A percentile compares a stretch with the other conserved stretches of the same genome.
These are phyloP conservation scores for Cunninghamia lanceolata DNA, from an alignment of 75 land plant genomes.

Conservation along the genomic window DNA sequence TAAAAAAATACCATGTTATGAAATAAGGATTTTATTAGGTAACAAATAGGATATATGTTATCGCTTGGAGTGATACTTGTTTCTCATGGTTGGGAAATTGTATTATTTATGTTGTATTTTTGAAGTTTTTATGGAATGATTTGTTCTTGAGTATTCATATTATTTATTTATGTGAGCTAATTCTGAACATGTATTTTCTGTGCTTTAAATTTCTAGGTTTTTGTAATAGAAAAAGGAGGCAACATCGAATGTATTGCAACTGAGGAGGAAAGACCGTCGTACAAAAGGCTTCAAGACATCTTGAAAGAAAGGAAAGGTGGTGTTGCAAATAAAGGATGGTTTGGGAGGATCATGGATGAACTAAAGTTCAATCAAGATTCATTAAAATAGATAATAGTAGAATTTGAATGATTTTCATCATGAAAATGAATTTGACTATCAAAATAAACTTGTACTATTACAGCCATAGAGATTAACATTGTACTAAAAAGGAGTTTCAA, in stretches of 20 bases:
- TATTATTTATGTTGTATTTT: neutral
- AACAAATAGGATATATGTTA: neutral
- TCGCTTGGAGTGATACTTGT: too few species aligned
- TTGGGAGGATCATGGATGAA: conserved; percentile 36
- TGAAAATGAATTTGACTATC: neutral
- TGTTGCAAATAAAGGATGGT: conserved; percentile 36
- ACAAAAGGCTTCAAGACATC: conserved; percentile 30
- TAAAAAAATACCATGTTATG: neutral
- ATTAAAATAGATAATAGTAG: conserved; percentile 8
- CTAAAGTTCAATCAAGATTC: conserved; percentile 47
- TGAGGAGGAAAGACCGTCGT: conserved; percentile 36
- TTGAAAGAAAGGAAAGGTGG: conserved; percentile 38
- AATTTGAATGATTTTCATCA: neutral
- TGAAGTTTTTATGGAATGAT: neutral
- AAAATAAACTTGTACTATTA: neutral
- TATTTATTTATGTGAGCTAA: neutral
- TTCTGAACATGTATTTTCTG: neutral
- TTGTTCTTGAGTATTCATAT: neutral
- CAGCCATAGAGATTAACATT: neutral
- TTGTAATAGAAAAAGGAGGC: conserved; percentile 30
- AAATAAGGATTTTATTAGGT: neutral
- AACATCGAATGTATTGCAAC: conserved; percentile 31
- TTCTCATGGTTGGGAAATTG: neutral
- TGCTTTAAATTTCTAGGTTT: conserved; percentile 22
- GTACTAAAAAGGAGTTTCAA: neutral